These are phyloP conservation scores for Ailanthus altissimus DNA, from an alignment of 345 rosid genomes.

Conservation along the genomic window DNA sequence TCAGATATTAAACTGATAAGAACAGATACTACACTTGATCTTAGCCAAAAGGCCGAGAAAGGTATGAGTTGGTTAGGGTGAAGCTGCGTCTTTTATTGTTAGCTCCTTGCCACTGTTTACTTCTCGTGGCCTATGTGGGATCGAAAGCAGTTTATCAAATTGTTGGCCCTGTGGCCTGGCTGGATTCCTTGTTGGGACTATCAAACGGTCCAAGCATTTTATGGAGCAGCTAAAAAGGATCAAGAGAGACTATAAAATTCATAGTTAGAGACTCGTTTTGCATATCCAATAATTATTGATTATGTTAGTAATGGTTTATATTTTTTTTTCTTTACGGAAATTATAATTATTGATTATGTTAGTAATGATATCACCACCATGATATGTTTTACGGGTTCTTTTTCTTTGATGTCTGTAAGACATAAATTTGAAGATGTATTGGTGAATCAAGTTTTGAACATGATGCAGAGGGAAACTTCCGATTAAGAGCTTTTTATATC, in stretches of 20 bases:
- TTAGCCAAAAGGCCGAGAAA: constrained; percentile 65
- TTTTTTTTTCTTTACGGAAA: too few relatives aligned
- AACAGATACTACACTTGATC: constrained; percentile 27
- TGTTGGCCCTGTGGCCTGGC: neutral
- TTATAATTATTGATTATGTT: too few relatives aligned
- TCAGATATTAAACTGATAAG: neutral
- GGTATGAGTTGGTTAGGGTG: constrained; percentile 27
- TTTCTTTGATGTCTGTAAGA: neutral
- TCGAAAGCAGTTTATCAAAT: neutral
- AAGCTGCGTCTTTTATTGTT: neutral
- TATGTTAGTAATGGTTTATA: too few relatives aligned
- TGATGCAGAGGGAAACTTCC: neutral
- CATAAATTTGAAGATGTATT: too few relatives aligned
- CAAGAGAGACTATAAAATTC: too few relatives aligned
- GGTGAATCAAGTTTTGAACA: too few relatives aligned
- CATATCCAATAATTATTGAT: too few relatives aligned
- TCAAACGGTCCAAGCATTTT: too few relatives aligned
- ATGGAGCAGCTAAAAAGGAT: too few relatives aligned
- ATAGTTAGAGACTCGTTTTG: too few relatives aligned
- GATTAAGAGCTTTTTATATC: neutral
- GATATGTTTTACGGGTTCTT: neutral
- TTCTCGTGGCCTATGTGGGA: neutral
- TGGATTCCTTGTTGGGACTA: too few relatives aligned
- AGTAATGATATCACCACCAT: neutral
- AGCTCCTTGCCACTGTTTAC: neutral